Conservation (phyloP, 371 early-diverging fungal genomes). For the Lichtheimia ornata region DNA sequence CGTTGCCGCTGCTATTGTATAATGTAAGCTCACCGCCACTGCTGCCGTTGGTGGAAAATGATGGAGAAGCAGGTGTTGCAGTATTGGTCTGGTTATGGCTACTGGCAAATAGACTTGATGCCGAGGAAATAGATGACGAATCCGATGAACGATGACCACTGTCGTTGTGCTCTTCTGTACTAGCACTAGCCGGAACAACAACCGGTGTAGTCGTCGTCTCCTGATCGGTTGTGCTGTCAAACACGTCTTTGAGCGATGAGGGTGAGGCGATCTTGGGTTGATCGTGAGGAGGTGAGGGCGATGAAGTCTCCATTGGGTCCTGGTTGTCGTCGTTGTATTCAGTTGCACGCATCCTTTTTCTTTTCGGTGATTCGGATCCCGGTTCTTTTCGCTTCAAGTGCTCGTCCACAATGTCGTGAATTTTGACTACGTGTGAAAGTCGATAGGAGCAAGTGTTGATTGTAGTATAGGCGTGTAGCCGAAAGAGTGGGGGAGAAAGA, state of each 20-base stretch:
- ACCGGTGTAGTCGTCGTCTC: background rate
- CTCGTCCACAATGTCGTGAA: constrained; percentile 8
- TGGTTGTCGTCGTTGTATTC: background rate
- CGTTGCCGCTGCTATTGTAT: background rate
- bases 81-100: background rate
- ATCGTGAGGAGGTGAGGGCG: background rate
- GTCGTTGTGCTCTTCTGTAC: background rate
- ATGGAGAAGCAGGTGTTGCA: constrained; percentile 7
- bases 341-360: constrained; percentile 6
- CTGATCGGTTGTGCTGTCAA: background rate
- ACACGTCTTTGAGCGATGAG: background rate
- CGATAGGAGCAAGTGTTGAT: background rate
- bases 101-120: constrained; percentile 4
- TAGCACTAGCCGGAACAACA: background rate
- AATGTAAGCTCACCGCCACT: too few relatives aligned
- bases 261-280: background rate
- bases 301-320: constrained; percentile 3
- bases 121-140: constrained; percentile 10
- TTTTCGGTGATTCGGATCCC: constrained; percentile 13
- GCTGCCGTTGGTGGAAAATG: background rate
- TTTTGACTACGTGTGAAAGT: background rate
- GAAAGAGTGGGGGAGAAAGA: background rate
- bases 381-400: constrained; percentile 7
- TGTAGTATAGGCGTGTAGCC: too few relatives aligned
- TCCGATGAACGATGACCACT: constrained; percentile 5